Evolutionary conservation across 2,329 filamentous ascomycete genomes (phyloP), one percentile per base, ranked within the genome.

Genomic region (Huntiella bhutanensis): DNA sequence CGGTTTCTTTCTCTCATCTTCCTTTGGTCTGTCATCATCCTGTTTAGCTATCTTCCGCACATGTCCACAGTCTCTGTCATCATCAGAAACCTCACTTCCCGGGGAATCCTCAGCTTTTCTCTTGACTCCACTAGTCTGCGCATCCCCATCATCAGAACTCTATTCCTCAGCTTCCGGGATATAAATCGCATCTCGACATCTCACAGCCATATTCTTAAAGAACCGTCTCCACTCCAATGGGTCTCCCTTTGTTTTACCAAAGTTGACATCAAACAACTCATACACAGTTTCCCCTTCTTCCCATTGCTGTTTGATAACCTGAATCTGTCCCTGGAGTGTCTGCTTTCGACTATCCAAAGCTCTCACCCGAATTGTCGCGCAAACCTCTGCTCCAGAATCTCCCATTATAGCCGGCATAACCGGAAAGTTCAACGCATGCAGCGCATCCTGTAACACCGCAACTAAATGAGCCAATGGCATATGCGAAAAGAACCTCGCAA

Each of bases 151-250:
- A 40, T 34, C 41, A 36, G 22, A 44, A 7, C 19, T 45, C 45
- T 50, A 50, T 41, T 50, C 48, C n/a, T 50, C 45, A 52, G 58
- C 51, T 41, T 67, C 63, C 2, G 64, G 63, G 49, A 65, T 60
- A 59, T 77, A 82, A 39, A 96, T 79, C 6, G 77, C 85, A 58
- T 94, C 85, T 57, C 83, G 83, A 63, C 87, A 92, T 50, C 88
- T 67, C 52, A 92, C 69, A 28, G 83, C 83, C n/a, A 95, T 74
- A 61, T 85, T 87, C 64, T 98, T 98, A 69, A 98, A 98, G 59
- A 98, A 85, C 33, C 91, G 70, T 51, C 91, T 75, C 91, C 92
- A 98, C 65, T 96, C 88, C 43, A 98, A 64, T 4, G 91, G 91
- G 65, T 98, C 91, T 4, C 91, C 91, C 64, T 94, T 95, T 46